A percentile compares a stretch with the other conserved stretches of the same genome.
phyloP scores from a whole-genome alignment of 441 rosid genomes.

The Theobroma grandiflorum region DNA sequence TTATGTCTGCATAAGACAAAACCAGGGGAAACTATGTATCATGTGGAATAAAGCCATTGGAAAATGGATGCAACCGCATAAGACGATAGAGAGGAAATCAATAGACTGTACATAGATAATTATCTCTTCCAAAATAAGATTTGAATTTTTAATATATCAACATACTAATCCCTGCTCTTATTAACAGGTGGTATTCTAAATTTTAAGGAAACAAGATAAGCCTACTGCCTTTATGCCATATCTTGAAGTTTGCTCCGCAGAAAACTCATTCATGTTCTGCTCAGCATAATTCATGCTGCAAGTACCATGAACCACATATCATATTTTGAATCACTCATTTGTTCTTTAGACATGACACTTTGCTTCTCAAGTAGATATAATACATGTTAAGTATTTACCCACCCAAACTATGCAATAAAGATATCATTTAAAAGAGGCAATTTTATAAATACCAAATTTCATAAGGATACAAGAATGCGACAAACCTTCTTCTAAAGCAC shows the following conservation, averaged over 20 bases:
- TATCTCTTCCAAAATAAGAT: background rate
- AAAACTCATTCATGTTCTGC: background rate
- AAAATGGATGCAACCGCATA: background rate
- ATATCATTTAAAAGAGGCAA: background rate
- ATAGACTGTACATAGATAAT: background rate
- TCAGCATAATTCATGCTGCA: constrained; percentile 8
- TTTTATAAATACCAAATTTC: background rate
- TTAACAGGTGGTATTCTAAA: background rate
- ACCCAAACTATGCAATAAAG: background rate
- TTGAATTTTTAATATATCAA: background rate
- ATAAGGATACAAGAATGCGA: background rate
- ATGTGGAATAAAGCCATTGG: background rate
- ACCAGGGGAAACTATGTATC: background rate
- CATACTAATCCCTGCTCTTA: background rate
- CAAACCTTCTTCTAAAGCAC: background rate
- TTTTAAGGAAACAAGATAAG: background rate
- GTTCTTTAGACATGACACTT: background rate
- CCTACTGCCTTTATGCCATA: constrained; percentile 17
- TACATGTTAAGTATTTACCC: background rate
- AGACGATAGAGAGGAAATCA: background rate
- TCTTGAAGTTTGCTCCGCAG: background rate
- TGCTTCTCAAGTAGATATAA: background rate
- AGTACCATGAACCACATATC: background rate
- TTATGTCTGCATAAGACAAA: background rate
- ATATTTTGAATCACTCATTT: background rate